phyloP scores from a whole-genome alignment of 495 filamentous ascomycete species.

The Penicillium riverlandense region DNA sequence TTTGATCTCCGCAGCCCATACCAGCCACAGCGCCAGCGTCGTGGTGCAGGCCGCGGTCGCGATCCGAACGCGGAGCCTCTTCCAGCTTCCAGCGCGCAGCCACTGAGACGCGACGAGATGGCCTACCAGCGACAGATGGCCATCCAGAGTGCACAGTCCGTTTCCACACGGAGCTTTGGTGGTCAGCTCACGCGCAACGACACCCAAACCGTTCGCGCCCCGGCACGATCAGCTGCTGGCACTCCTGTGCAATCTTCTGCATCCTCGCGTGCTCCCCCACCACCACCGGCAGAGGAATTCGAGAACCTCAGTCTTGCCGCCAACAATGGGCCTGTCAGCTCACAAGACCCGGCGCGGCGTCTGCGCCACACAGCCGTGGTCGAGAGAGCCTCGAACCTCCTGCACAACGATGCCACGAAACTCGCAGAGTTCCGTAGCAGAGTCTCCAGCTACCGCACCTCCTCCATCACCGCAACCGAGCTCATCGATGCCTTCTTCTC shows the following conservation, averaged over 20 bases:
- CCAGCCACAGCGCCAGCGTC: slow-evolving; percentile 53
- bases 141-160: slow-evolving; percentile 77
- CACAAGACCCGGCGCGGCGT: slow-evolving; percentile 72
- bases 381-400: slow-evolving; percentile 73
- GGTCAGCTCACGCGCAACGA: slow-evolving; percentile 61
- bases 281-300: slow-evolving; percentile 20
- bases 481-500: slow-evolving; percentile 77
- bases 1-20: slow-evolving; percentile 76
- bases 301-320: slow-evolving; percentile 28
- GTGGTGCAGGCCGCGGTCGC: slow-evolving; percentile 57
- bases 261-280: slow-evolving; percentile 30
- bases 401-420: slow-evolving; percentile 66
- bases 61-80: slow-evolving; percentile 75
- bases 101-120: slow-evolving; percentile 76
- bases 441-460: slow-evolving; percentile 68
- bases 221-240: slow-evolving; percentile 31
- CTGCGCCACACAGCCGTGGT: slow-evolving; percentile 69
- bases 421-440: slow-evolving; percentile 66
- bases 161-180: slow-evolving; percentile 71
- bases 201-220: slow-evolving; percentile 35
- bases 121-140: slow-evolving; percentile 92
- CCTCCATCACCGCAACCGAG: slow-evolving; percentile 57
- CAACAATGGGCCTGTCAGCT: slow-evolving; percentile 37
- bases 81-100: slow-evolving; percentile 72
- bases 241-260: slow-evolving; percentile 32